Base-by-base conservation (phyloP, 1,284 basidiomycete species). In the Boletus semigastroideus region DNA sequence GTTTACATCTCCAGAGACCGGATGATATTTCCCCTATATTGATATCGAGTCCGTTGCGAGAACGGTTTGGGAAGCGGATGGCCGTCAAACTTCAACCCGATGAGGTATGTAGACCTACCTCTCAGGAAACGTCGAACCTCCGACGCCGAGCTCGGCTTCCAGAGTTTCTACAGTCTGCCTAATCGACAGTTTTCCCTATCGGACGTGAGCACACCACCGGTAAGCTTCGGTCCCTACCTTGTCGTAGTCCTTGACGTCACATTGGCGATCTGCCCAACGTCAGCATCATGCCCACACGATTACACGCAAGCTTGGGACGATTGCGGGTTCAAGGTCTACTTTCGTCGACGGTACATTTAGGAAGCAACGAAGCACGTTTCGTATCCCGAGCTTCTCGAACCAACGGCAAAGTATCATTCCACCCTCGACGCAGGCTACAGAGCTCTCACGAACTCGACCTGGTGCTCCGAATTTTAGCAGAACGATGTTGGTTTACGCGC, bases 21-120 rank as follows among this genome's bases (percentile, higher is more conserved):
- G 63, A 69, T 20, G 64, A 68, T 4, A 60, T 48, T 38, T 58
- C 59, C 4, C 61, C 65, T 14, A 60, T 65, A 41, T 22, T 58
- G 28, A 57, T 67, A 38, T 59, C 57, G 11, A 68, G 61, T 39
- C 67, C 64, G 8, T 28, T 64, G 49, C 59, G 63, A 41, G 63
- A 65, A 58, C 64, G 65, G 20, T 69, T 69, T 42, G 66, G 66
- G 25, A 65, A 64, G 36, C 57, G 67, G 27, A 65, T 69, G 56
- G 45, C 67, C 13, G 37, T 65, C 22, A 64, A 53, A 43, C 39
- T 50, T 27, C 56, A 56, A 10, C 63, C 67, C 10, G 55, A 66
- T 16, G 66, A 65, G 57, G 64, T 66, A 48, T 37, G 64, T 63
- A 17, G 20, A 34, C 9, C n/a, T 7, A 10, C n/a, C 5, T 41